Evolutionary conservation across 208 protist genomes (phyloP), one percentile per base, ranked within the genome.

Genomic region (Phytomonas francai): DNA sequence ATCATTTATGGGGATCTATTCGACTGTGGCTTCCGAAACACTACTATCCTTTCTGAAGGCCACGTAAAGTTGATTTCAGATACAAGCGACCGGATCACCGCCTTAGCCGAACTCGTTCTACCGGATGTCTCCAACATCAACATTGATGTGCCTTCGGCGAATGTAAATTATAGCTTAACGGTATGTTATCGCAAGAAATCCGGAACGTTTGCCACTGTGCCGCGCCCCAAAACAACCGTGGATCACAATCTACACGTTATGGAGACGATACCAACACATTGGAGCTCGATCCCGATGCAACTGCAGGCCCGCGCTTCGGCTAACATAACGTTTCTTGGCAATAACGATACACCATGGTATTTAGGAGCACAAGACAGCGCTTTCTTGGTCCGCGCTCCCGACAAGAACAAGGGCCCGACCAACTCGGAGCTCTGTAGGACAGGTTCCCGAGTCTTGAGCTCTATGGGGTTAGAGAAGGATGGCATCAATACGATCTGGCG

Each of bases 1-100:
- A 68, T 96, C 61, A 91, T 96, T 63, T 69, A 84, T 54, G 91
- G 84, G 49, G 79, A 39, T 25, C 67, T 92, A 32, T 93, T 85
- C 70, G 81, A 88, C 33, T 96, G 91, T 45, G 91, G 91, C 12
- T 89, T 84, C 54, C 6, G 33, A 56, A 96, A 96, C 77, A 68
- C 73, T 19, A 94, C 85, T 0, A 59, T 82, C 27, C 31, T 93
- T n/a, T 80, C 62, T 0, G 67, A 83, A 31, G 79, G 63, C 36
- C 16, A 65, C 12, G 76, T 84, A 25, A 59, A 65, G 49, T 70
- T 74, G 8, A 51, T 25, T 12, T 70, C 67, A 31, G 70, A 65
- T 42, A 39, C 51, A 22, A 51, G 30, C 9, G 58, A 54, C 63
- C 56, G 42, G 28, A 49, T 28, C 8, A 64, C 22, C 0, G 32